Evolutionary conservation across 2,329 filamentous ascomycete species (phyloP), one percentile per base, ranked within the genome.

Genomic region (Colletotrichum tofieldiae): DNA sequence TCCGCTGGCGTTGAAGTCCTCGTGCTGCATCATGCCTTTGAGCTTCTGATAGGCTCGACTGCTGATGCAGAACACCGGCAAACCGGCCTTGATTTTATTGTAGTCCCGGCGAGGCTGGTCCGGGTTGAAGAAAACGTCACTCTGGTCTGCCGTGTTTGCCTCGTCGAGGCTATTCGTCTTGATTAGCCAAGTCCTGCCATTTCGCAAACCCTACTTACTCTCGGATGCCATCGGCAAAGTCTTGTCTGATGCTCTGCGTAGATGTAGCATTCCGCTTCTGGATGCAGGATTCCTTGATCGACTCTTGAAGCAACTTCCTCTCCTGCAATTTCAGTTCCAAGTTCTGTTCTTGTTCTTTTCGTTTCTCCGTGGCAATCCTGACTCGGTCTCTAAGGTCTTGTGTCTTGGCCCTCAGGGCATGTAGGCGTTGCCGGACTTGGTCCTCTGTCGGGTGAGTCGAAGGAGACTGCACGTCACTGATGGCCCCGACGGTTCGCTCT

Each of bases 21-120:
- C 90, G 49, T 87, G 86, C 64, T 82, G 77, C 7, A 92, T 76
- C 7, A 87, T 84, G 1, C 88, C 89, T 41, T 83, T 82, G 23
- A 92, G 79, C 75, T 90, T 89, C 75, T 93, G 90, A 67, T 91
- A 93, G 0, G 87, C 90, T 60, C 87, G 83, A 56, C 87, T 88
- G 70, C 88, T 91, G 20, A 92, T 88, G 72, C 90, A 93, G 76
- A 92, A 93, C 2, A 93, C 90, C 0, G 89, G 87, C 1, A 93
- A 81, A 0, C 82, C 83, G 12, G 79, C 79, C 0, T 88, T 89
- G 9, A 92, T 84, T 54, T 88, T 80, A 0, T 88, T 84, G 65
- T 92, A 93, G 74, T 92, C 86, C 14, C 88, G 84, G 2, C 82
- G 54, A 7, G 90, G 86, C 35, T 86, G 0, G 4, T 49, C 59